A percentile compares a stretch with the other conserved stretches of the same genome.
phyloP scores from a whole-genome alignment of 306 rosid genomes.

The Vigna angularis region DNA sequence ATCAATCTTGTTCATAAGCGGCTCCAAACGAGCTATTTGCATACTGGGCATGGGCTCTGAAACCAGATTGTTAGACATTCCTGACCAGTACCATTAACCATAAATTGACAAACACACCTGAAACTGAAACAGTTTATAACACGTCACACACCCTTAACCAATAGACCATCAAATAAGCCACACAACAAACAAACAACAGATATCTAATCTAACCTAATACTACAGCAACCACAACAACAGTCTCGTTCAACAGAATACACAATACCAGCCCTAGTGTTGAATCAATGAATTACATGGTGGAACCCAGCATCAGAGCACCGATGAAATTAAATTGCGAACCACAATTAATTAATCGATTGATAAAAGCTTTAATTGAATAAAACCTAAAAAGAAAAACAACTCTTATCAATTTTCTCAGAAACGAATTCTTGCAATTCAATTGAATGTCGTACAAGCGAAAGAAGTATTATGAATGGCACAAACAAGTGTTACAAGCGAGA shows the following conservation, averaged over 20 bases:
- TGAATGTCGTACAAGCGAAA: not conserved
- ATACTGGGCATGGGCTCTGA: conserved; percentile 60
- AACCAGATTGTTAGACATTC: conserved; percentile 69
- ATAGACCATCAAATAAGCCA: conserved; percentile 15
- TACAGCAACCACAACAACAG: conserved; percentile 1
- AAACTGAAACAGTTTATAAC: conserved; percentile 41
- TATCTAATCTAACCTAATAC: not conserved
- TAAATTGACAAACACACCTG: conserved; percentile 36
- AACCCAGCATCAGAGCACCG: not conserved
- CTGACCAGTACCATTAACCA: conserved; percentile 41
- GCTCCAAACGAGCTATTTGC: conserved; percentile 72
- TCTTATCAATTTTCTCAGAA: not conserved
- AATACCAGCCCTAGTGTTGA: not conserved
- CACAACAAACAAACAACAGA: not conserved
- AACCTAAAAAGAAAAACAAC: not conserved
- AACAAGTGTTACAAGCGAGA: not conserved
- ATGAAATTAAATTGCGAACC: conserved; percentile 17
- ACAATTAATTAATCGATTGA: not conserved
- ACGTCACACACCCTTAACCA: conserved; percentile 19
- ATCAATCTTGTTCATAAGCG: conserved; percentile 57
- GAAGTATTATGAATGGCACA: not conserved
- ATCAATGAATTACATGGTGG: not conserved
- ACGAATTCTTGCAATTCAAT: not conserved
- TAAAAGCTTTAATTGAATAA: not conserved
- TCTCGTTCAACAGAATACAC: not conserved